phyloP scores from a whole-genome alignment of 108 stramenopile species.

The Pseudonitzschia multiseries region DNA sequence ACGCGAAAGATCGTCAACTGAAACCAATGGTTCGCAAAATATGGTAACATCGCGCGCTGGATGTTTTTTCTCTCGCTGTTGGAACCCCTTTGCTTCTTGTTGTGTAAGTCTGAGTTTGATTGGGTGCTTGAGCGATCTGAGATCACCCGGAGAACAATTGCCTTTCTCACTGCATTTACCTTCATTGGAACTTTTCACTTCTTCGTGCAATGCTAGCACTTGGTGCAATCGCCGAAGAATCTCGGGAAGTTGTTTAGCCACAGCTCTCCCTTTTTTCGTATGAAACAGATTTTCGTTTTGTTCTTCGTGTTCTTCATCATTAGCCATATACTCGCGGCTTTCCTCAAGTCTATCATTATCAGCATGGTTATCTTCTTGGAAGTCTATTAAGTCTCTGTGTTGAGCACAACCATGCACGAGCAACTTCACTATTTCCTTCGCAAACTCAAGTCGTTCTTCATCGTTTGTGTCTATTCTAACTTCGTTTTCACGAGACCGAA shows the following conservation, averaged over 20 bases:
- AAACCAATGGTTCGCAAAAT: conserved; percentile 43
- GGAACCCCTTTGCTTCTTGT: neutral
- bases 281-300: neutral
- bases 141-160: neutral
- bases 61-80: neutral
- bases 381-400: neutral
- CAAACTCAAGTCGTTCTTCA: conserved; percentile 18
- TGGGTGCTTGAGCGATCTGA: conserved; percentile 13
- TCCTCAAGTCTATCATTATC: conserved; percentile 21
- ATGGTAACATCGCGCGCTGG: neutral
- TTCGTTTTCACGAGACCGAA: conserved; percentile 4
- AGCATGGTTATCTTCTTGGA: neutral
- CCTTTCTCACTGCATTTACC: neutral
- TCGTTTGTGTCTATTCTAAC: neutral
- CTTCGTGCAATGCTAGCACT: conserved; percentile 42
- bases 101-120: conserved; percentile 13
- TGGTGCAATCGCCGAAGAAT: conserved; percentile 40
- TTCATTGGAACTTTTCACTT: conserved; percentile 7
- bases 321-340: neutral
- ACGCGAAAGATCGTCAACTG: conserved; percentile 34
- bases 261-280: neutral
- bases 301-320: conserved; percentile 22
- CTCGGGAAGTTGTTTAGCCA: conserved; percentile 15
- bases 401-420: neutral
- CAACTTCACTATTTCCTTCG: conserved; percentile 18